phyloP scores from a whole-genome alignment of 2,329 filamentous ascomycete genomes.

The Leptographium flavum region DNA sequence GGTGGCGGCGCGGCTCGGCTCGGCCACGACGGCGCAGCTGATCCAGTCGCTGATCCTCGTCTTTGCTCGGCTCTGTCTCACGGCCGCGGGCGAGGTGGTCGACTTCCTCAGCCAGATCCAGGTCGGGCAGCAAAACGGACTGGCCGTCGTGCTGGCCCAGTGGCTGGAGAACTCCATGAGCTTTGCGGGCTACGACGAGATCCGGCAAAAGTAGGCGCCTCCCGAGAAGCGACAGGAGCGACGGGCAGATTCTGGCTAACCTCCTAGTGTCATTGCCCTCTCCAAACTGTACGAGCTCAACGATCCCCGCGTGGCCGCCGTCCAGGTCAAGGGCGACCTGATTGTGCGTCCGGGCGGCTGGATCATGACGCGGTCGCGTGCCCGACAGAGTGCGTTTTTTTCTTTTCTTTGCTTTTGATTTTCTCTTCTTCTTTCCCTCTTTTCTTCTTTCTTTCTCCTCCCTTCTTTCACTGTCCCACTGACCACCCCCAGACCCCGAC shows the following conservation, averaged over 20 bases:
- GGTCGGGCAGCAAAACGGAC: conserved; percentile 65
- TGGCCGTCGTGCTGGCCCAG: conserved; percentile 80
- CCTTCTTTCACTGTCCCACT: conserved; percentile 13
- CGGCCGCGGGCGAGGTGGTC: conserved; percentile 76
- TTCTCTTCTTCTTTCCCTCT: no score
- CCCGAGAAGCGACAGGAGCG: no score
- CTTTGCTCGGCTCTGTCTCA: conserved; percentile 78
- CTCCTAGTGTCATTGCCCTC: conserved; percentile 69
- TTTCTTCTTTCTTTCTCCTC: conserved; percentile 8
- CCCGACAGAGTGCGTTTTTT: conserved; percentile 54
- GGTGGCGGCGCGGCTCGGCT: conserved; percentile 71
- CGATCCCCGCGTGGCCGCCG: conserved; percentile 63
- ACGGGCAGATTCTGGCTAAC: conserved; percentile 14
- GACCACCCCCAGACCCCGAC: conserved; percentile 53
- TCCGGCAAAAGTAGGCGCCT: conserved; percentile 73
- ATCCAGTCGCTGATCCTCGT: conserved; percentile 94
- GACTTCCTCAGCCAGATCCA: conserved; percentile 79
- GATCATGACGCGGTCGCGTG: conserved; percentile 88
- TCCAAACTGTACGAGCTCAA: conserved; percentile 83
- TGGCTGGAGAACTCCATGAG: conserved; percentile 96
- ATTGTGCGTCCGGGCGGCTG: conserved; percentile 65
- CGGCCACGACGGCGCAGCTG: conserved; percentile 72
- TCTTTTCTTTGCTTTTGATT: no score
- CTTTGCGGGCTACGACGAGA: conserved; percentile 97
- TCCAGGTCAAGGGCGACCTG: conserved; percentile 81